phyloP scores from a whole-genome alignment of 2,329 filamentous ascomycete species.

The Fusarium succisae region DNA sequence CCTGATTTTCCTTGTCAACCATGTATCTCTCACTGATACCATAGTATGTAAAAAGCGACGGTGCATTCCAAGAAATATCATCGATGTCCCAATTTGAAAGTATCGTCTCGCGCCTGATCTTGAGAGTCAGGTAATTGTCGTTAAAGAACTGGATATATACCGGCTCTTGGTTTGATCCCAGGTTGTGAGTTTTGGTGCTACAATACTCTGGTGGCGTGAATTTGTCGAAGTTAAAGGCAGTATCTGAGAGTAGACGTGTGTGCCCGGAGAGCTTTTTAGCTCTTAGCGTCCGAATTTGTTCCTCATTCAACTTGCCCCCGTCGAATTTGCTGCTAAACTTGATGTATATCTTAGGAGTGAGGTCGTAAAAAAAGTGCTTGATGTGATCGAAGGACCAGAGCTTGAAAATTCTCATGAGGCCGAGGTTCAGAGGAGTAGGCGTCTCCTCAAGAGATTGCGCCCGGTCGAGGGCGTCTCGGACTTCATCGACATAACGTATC shows the following conservation, averaged over 20 bases:
- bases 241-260: not conserved
- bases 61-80: too few species aligned
- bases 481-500: not conserved
- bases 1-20: too few species aligned
- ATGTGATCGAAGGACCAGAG: not conserved
- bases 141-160: not conserved
- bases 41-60: not conserved
- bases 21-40: not conserved
- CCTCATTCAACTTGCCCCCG: not conserved
- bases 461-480: not conserved
- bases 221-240: rapidly evolving
- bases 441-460: not conserved
- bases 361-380: not conserved
- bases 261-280: not conserved
- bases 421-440: not conserved
- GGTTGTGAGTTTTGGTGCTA: not conserved
- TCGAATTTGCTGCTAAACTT: not conserved
- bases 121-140: not conserved
- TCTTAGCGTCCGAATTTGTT: not conserved
- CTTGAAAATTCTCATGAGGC: not conserved
- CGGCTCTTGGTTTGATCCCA: rapidly evolving
- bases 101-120: not conserved
- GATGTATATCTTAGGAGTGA: not conserved
- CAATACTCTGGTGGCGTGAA: not conserved
- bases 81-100: not conserved